Conservation (phyloP, 1,139 yeast species). For the Eremothecium coryli region DNA sequence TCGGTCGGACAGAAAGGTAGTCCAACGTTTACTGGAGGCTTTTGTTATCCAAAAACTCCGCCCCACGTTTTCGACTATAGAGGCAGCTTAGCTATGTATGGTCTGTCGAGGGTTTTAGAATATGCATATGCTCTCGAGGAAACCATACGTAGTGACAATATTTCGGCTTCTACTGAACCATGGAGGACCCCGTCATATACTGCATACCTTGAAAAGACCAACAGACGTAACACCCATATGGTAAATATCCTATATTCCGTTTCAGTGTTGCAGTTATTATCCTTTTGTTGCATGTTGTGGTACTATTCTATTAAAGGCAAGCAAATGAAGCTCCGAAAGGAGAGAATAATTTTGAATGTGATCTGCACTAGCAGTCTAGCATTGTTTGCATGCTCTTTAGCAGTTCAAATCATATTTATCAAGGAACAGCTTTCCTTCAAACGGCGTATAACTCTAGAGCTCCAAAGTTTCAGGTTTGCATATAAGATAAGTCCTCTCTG, state of each 20-base stretch:
- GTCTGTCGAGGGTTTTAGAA: slow-evolving; percentile 24
- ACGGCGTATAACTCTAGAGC: slow-evolving; percentile 18
- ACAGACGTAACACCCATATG: slow-evolving; percentile 14
- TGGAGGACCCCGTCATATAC: slow-evolving; percentile 9
- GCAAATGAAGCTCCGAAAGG: slow-evolving; percentile 16
- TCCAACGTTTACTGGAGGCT: too few relatives aligned
- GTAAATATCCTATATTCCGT: slow-evolving; percentile 17
- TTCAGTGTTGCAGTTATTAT: slow-evolving; percentile 11
- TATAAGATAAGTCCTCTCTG: slow-evolving; percentile 22
- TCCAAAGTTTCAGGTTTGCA: slow-evolving; percentile 23
- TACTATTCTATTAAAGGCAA: slow-evolving; percentile 25
- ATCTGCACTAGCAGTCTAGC: slow-evolving; percentile 21
- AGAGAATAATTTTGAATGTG: slow-evolving; percentile 18
- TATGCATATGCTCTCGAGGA: slow-evolving; percentile 22
- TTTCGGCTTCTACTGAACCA: neutral
- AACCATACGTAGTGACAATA: neutral
- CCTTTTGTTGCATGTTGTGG: slow-evolving; percentile 16
- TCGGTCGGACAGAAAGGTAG: slow-evolving; percentile 1
- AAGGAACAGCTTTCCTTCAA: slow-evolving; percentile 17
- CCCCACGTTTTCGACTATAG: slow-evolving; percentile 25
- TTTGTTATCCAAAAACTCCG: slow-evolving; percentile 15
- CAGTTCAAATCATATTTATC: slow-evolving; percentile 15
- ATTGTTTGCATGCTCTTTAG: slow-evolving; percentile 18
- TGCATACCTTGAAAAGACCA: slow-evolving; percentile 11
- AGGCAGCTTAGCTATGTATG: slow-evolving; percentile 18